Conservation (phyloP, 805 yeast species). For the Komagataella pseudopastoris region DNA sequence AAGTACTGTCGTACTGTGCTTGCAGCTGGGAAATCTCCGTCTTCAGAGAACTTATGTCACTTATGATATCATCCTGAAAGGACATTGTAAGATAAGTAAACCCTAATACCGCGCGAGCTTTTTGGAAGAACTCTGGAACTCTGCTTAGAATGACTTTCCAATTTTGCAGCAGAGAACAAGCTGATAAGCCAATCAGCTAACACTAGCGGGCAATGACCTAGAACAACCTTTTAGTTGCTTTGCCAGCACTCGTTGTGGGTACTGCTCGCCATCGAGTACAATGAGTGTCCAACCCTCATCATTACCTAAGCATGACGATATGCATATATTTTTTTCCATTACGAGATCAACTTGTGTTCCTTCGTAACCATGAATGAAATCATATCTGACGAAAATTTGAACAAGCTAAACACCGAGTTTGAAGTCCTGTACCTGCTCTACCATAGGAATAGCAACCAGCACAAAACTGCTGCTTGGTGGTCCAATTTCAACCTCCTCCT, state of each 20-base stretch:
- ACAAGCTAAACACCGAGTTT: constrained; percentile 29
- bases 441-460: constrained; percentile 70
- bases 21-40: constrained; percentile 3
- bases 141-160: background rate
- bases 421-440: constrained; percentile 47
- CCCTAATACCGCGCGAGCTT: background rate
- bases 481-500: constrained; percentile 47
- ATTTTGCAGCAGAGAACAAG: background rate
- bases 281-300: background rate
- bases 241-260: no score
- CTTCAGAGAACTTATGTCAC: constrained; percentile 3
- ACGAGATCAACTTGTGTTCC: background rate
- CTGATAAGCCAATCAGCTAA: background rate
- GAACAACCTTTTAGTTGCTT: no score
- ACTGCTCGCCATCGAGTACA: no score
- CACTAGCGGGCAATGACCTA: no score
- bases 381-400: background rate
- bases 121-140: no score
- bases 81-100: background rate
- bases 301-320: background rate
- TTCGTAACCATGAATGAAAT: background rate
- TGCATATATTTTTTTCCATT: background rate
- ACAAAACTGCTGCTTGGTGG: constrained; percentile 69
- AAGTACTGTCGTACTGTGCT: background rate
- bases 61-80: background rate